Evolutionary conservation across 495 filamentous ascomycete genomes (phyloP).

Genomic region (Xylaria cubensis): DNA sequence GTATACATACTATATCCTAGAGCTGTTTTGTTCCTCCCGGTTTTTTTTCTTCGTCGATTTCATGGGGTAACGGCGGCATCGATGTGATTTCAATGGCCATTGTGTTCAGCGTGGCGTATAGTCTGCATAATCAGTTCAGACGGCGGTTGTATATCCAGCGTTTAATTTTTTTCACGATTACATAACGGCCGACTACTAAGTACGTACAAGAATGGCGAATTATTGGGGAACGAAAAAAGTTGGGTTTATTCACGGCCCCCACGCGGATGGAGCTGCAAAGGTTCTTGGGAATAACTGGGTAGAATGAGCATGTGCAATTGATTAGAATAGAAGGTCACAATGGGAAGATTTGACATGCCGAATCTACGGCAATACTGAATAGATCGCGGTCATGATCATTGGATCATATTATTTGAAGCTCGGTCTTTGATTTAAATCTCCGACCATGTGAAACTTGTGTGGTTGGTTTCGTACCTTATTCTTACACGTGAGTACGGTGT

Average conservation of each 20-base stretch:
- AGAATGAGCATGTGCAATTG: background rate
- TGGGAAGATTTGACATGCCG: too few relatives aligned
- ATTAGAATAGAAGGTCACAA: background rate
- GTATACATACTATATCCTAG: background rate
- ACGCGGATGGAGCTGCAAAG: background rate
- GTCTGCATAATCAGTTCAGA: slow-evolving; percentile 11
- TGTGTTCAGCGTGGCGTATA: slow-evolving; percentile 20
- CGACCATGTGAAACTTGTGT: background rate
- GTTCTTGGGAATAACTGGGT: background rate
- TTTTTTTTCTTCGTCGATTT: background rate
- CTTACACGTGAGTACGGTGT: background rate
- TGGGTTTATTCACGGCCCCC: background rate
- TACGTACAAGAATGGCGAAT: background rate
- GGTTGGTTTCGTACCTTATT: background rate
- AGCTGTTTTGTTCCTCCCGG: background rate
- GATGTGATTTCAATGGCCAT: background rate
- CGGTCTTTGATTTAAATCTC: background rate
- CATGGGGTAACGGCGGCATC: background rate
- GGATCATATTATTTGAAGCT: background rate
- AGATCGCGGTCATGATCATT: background rate
- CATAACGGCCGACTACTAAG: background rate
- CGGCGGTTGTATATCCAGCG: background rate
- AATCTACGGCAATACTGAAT: background rate
- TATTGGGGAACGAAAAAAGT: background rate
- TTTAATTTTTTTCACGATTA: background rate